A percentile compares a stretch with the other conserved stretches of the same genome.
Evolutionary conservation across 345 rosid genomes (phyloP).

Genomic region (Eucalyptus sp.): DNA sequence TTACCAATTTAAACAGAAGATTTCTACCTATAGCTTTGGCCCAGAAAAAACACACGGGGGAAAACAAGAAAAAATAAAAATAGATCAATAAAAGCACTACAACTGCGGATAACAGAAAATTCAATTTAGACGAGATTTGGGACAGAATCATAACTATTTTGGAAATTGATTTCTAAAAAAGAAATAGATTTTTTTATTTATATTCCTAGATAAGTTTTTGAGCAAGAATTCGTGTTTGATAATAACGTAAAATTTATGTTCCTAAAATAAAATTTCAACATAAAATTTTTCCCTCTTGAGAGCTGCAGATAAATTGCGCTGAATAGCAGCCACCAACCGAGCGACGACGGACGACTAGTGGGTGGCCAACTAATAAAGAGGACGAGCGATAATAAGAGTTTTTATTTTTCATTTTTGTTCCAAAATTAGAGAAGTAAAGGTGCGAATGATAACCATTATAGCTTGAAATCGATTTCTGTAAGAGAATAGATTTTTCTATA

Average conservation of each 20-base stretch:
- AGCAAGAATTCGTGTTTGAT: no score
- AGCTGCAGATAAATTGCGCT: accelerated
- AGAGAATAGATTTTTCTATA: no score
- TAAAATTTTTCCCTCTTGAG: no score
- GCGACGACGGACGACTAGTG: accelerated
- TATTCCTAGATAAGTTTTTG: accelerated
- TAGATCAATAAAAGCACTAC: not conserved
- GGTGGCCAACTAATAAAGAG: no score
- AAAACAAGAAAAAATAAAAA: not conserved
- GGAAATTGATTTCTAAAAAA: no score
- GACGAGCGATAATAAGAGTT: no score
- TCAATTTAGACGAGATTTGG: no score
- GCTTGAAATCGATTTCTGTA: no score
- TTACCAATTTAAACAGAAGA: not conserved
- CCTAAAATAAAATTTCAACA: no score
- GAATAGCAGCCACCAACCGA: accelerated
- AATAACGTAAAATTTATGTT: accelerated
- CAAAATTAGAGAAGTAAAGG: no score
- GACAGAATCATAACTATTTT: not conserved
- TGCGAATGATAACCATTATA: no score
- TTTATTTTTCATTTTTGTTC: accelerated
- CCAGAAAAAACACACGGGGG: not conserved
- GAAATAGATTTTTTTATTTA: no score
- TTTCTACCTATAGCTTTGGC: not conserved
- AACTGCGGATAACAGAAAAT: not conserved